A percentile compares a stretch with the other conserved stretches of the same genome.
Conservation (phyloP, 176 grass and related monocot genomes). For the barley (Hordeum vulgare) region MorexV3_pseudomolecules_assembly NC_058518.1:383697585-383698084, state of each 20-base stretch:
- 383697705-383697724: conserved; percentile 87
- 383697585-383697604: conserved; percentile 31
- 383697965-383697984: conserved; percentile 81
- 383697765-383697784: not conserved
- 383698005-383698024: conserved; percentile 61
- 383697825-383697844: not conserved
- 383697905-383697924: conserved; percentile 70
- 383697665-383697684: conserved; percentile 93
- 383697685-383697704: conserved; percentile 49
- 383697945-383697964: conserved; percentile 90
- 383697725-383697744: conserved; percentile 64
- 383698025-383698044: conserved; percentile 58
- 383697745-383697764: not conserved
- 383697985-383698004: conserved; percentile 83
- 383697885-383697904: conserved; percentile 96
- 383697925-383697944: conserved; percentile 86
- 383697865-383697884: conserved; percentile 85
- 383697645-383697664: conserved; percentile 88
- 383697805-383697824: not conserved
- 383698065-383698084: conserved; percentile 93
- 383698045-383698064: conserved; percentile 62
- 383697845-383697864: conserved; percentile 60
- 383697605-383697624: conserved; percentile 75
- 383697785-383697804: not conserved
- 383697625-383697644: conserved; percentile 98